Evolutionary conservation across 2,329 filamentous ascomycete genomes (phyloP).

Genomic region (Chrysoporthe cubensis): DNA sequence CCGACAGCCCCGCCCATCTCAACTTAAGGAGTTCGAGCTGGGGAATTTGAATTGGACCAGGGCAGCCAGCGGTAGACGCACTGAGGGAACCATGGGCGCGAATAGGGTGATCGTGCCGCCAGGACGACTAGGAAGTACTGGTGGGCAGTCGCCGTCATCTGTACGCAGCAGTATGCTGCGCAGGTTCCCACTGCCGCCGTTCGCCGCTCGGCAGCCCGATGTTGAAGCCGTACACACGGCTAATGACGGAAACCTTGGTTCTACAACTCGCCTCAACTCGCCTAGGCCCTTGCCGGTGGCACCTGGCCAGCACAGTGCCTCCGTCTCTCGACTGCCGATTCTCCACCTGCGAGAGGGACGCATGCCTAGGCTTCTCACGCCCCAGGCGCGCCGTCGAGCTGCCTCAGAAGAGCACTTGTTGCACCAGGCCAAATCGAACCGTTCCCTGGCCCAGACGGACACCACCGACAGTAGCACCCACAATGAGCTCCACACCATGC

Average conservation of each 20-base stretch:
- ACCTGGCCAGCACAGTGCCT: neutral
- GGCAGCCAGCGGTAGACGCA: neutral
- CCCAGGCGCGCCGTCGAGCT: neutral
- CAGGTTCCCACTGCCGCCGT: neutral
- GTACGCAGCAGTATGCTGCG: too few relatives aligned
- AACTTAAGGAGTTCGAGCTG: constrained; percentile 17
- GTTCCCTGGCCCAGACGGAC: neutral
- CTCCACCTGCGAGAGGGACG: neutral
- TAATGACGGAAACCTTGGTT: neutral
- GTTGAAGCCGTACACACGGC: neutral
- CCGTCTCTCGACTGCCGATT: neutral
- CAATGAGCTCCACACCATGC: neutral
- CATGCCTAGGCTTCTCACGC: too few relatives aligned
- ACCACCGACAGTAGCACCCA: neutral
- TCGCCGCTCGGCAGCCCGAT: neutral
- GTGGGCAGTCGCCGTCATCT: neutral
- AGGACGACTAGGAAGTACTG: neutral
- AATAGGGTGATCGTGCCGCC: neutral
- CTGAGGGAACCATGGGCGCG: neutral
- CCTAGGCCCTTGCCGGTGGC: neutral
- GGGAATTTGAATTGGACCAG: neutral
- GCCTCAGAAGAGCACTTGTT: neutral
- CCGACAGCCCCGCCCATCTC: neutral
- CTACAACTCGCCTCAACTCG: neutral
- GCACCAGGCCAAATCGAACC: neutral